Base-by-base conservation (phyloP, 306 rosid species). In the Ziziphus jujuba region DNA sequence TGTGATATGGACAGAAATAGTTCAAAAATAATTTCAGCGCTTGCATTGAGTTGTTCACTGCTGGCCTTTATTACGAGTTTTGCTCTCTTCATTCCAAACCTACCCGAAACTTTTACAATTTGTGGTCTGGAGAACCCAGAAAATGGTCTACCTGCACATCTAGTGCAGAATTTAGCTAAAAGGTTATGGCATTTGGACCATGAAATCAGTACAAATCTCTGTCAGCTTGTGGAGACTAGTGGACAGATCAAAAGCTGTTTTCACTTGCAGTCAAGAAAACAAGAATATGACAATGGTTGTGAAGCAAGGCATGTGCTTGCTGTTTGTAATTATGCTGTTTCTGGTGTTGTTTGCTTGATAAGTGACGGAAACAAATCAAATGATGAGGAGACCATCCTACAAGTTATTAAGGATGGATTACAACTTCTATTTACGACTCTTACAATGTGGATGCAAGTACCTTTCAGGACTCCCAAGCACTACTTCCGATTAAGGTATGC, bases 401-500 rank as follows among this genome's bases (percentile, higher is more conserved):
- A 56, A 48, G 70, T 81, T 74, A 17, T 80, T 63, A 60, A 70
- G 65, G 74, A 68, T 23, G 83, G 77, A 52, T 31, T 78, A 38
- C 77, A 9, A 67, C 66, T 79, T 59, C 35, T 78, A 25, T 67
- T 31, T 3, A 55, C 56, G 23, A 77, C 81, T 67, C 61, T 80
- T 23, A 65, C 33, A 34, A 84, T 74, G 62, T 89, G 87, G 96
- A 69, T 80, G 71, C 70, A 67, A 52, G 67, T 82, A 58, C 83
- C 82, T 65, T 77, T 79, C 70, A 38, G 80, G 66, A 59, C 69
- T 36, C 96, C 96, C 36, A 78, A 70, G 73, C 63, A 71, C 70
- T 84, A 84, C 84, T 84, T 89, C 61, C 65, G 57, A 62, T 65
- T 84, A 64, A 89, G 92, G 92, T 89, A 84, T 45, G 70, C 9